Evolutionary conservation across 352 stramenopile species (phyloP).

Genomic region (Phytophthora crassamura): DNA sequence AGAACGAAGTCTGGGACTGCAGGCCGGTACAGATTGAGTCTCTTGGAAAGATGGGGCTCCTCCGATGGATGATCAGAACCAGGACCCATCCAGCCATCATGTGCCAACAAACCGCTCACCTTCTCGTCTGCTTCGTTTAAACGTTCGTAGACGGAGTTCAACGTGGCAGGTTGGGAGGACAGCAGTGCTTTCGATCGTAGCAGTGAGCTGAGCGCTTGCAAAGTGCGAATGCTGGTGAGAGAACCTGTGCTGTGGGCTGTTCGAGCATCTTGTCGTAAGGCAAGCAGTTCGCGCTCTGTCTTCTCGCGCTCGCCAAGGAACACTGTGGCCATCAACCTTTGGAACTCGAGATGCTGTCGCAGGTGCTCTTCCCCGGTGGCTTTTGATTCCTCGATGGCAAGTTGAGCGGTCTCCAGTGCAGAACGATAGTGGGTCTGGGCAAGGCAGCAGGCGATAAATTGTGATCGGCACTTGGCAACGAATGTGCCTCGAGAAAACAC

Average conservation of each 20-base stretch:
- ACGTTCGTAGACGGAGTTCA: conserved; percentile 25
- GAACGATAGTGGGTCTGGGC: conserved; percentile 35
- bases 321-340: conserved; percentile 43
- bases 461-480: conserved; percentile 45
- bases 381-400: conserved; percentile 49
- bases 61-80: conserved; percentile 4
- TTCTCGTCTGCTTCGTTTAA: conserved; percentile 50
- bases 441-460: conserved; percentile 50
- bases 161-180: conserved; percentile 5
- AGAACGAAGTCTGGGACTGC: conserved; percentile 56
- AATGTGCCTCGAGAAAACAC: conserved; percentile 43
- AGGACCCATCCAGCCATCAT: conserved; percentile 70
- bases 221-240: conserved; percentile 41
- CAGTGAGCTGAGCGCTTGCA: conserved; percentile 52
- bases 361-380: conserved; percentile 48
- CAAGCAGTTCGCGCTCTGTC: conserved; percentile 30
- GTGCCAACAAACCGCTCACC: conserved; percentile 53
- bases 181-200: conserved; percentile 41
- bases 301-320: conserved; percentile 47
- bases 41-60: conserved; percentile 28
- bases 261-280: conserved; percentile 32
- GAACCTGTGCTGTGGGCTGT: conserved; percentile 34
- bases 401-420: conserved; percentile 34
- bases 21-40: conserved; percentile 64
- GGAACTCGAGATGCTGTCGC: conserved; percentile 50